Conservation (phyloP, 495 filamentous ascomycete genomes). For the Bacidia rubella region DNA sequence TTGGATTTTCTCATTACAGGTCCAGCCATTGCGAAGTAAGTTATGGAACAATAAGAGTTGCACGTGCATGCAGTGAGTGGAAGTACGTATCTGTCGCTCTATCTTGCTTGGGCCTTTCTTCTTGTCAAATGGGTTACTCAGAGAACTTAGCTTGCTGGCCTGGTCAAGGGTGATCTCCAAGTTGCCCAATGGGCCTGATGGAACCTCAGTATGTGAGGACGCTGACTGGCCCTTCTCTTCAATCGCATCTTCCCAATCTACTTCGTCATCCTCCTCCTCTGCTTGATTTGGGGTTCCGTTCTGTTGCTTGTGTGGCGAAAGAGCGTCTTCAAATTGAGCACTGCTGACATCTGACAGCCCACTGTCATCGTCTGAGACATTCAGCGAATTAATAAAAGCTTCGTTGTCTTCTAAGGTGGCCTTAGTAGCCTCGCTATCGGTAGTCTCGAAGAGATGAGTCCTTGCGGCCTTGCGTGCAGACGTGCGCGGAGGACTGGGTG, state of each 20-base stretch:
- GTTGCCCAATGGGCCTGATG: conserved; percentile 33
- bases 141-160: conserved; percentile 33
- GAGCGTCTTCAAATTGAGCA: conserved; percentile 48
- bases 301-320: conserved; percentile 23
- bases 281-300: conserved; percentile 28
- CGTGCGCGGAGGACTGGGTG: conserved; percentile 18
- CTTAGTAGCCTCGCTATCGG: conserved; percentile 39
- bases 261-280: conserved; percentile 51
- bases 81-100: conserved; percentile 60
- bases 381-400: conserved; percentile 32
- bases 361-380: conserved; percentile 44
- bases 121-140: conserved; percentile 46
- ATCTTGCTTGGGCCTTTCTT: conserved; percentile 82
- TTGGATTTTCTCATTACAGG: conserved; percentile 66
- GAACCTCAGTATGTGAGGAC: conserved; percentile 15
- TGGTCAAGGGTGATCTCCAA: conserved; percentile 64
- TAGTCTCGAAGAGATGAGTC: conserved; percentile 50
- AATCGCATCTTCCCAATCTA: conserved; percentile 83
- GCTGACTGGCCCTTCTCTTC: conserved; percentile 18
- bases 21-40: conserved; percentile 71
- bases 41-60: conserved; percentile 83
- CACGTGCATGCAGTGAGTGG: conserved; percentile 81
- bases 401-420: conserved; percentile 37
- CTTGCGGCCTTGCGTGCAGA: conserved; percentile 24
- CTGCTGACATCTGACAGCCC: conserved; percentile 49